phyloP scores from a whole-genome alignment of 2,329 filamentous ascomycete species.

The Ophiostoma populinum region DNA sequence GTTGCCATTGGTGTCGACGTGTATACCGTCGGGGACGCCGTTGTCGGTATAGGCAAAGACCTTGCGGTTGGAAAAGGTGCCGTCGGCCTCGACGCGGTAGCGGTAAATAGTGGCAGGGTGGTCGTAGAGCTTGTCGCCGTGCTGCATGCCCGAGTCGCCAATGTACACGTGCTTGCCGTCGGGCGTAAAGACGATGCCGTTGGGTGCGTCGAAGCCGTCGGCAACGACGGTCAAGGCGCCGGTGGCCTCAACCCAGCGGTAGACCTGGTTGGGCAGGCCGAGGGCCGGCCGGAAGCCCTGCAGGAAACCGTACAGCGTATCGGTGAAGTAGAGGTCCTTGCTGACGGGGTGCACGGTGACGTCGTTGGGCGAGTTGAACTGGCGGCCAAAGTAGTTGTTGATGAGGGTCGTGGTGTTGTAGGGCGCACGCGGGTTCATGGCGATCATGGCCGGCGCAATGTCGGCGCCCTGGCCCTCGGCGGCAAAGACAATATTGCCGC shows the following conservation, averaged over 20 bases:
- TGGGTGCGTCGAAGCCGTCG: constrained; percentile 37
- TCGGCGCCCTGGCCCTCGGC: constrained; percentile 31
- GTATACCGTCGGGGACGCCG: constrained; percentile 43
- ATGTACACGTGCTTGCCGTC: constrained; percentile 34
- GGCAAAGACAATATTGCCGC: constrained; percentile 29
- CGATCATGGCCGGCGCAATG: constrained; percentile 21
- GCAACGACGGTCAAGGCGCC: constrained; percentile 36
- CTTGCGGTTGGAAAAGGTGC: constrained; percentile 29
- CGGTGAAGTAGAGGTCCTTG: constrained; percentile 47
- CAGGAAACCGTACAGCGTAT: constrained; percentile 39
- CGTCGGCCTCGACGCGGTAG: constrained; percentile 26
- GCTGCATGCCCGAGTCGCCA: constrained; percentile 31
- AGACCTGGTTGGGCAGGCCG: constrained; percentile 38
- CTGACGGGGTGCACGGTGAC: constrained; percentile 33
- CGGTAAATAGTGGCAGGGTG: constrained; percentile 32
- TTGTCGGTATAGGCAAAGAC: constrained; percentile 38
- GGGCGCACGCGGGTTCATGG: constrained; percentile 27
- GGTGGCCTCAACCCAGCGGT: constrained; percentile 32
- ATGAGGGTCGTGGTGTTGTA: constrained; percentile 35
- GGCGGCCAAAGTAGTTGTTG: constrained; percentile 41
- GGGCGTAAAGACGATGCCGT: constrained; percentile 40
- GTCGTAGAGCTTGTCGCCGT: constrained; percentile 23
- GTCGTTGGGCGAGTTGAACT: constrained; percentile 45
- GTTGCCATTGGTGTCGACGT: constrained; percentile 35
- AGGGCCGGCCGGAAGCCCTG: constrained; percentile 39